These are phyloP conservation scores for Helichrysum umbraculigerum DNA, from an alignment of 129 eudicot genomes.

Conservation along the genomic window DNA sequence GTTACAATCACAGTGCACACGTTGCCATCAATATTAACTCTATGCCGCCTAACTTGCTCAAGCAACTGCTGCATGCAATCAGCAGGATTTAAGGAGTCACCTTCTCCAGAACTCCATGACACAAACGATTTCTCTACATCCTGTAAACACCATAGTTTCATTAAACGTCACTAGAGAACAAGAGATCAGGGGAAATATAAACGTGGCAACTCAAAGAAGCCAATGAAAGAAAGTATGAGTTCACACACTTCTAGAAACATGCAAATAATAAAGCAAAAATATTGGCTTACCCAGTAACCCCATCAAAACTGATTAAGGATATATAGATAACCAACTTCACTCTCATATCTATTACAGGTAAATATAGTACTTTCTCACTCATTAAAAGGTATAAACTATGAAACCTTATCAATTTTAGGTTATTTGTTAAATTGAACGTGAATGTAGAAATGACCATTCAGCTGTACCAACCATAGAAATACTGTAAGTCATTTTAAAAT, in stretches of 20 bases:
- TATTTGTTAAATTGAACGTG: too few species aligned
- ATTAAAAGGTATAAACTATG: too few species aligned
- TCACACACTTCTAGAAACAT: background rate
- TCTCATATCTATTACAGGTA: too few species aligned
- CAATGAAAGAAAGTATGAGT: background rate
- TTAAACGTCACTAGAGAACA: background rate
- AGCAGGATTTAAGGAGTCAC: constrained; percentile 63
- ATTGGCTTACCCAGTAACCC: too few species aligned
- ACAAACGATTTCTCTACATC: constrained; percentile 71
- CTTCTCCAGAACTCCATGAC: constrained; percentile 64
- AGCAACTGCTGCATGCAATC: constrained; percentile 94
- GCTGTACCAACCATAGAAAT: too few species aligned
- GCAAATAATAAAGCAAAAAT: background rate
- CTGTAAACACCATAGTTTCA: constrained; percentile 39
- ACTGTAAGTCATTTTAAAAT: too few species aligned
- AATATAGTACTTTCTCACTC: too few species aligned
- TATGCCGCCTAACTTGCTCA: constrained; percentile 86
- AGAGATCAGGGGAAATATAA: background rate
- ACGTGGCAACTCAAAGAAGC: too few species aligned
- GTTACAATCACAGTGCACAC: constrained; percentile 95
- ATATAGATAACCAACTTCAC: too few species aligned
- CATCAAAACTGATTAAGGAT: too few species aligned
- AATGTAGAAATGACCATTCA: too few species aligned
- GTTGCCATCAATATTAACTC: constrained; percentile 88
- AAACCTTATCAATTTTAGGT: too few species aligned